These are phyloP conservation scores for Posidonia oceanica DNA, from an alignment of 116 monocot genomes.

Conservation along the genomic window DNA sequence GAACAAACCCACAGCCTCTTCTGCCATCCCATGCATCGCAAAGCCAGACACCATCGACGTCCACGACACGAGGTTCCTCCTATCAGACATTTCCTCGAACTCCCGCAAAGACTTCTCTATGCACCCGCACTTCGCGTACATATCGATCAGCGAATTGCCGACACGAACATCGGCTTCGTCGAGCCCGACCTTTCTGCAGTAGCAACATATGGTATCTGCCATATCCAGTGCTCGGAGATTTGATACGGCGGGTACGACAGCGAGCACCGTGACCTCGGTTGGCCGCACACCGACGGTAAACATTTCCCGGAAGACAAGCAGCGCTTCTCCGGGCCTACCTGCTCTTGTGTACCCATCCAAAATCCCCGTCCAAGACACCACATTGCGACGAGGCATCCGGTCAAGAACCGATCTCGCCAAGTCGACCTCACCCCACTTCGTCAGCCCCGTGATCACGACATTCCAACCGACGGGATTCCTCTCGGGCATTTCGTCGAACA, in stretches of 20 bases:
- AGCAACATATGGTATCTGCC: constrained; percentile 30
- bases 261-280: constrained; percentile 56
- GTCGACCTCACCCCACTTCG: constrained; percentile 31
- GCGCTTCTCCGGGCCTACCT: constrained; percentile 17
- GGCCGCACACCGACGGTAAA: constrained; percentile 20
- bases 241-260: constrained; percentile 47
- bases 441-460: constrained; percentile 41
- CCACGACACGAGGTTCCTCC: constrained; percentile 65
- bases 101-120: constrained; percentile 20
- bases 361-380: constrained; percentile 70
- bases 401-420: constrained; percentile 32
- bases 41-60: constrained; percentile 48
- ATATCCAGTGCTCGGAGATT: constrained; percentile 23
- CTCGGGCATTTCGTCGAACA: constrained; percentile 57
- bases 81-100: constrained; percentile 26
- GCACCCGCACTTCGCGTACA: constrained; percentile 69
- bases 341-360: constrained; percentile 61
- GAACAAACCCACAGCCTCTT: constrained; percentile 31
- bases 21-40: constrained; percentile 57
- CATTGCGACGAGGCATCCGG: constrained; percentile 40
- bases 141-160: constrained; percentile 56
- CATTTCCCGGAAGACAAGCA: constrained; percentile 46
- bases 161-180: constrained; percentile 37
- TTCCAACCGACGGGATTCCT: constrained; percentile 65
- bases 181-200: constrained; percentile 32